Evolutionary conservation across 768 basidiomycete species (phyloP).

Genomic region (Saitozyma podzolica): DNA sequence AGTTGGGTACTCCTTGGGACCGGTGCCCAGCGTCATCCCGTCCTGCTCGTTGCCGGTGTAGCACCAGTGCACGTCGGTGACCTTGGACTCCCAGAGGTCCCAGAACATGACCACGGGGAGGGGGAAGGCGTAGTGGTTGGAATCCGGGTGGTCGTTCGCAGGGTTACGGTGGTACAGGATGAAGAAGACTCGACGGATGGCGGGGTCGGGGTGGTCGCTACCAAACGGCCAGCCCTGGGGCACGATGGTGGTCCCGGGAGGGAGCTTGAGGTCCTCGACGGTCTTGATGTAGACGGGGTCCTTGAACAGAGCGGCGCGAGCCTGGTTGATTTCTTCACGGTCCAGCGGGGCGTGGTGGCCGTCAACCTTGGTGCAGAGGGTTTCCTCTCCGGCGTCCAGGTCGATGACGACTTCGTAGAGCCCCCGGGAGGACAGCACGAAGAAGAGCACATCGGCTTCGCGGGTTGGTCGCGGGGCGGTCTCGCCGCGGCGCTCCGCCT

Average conservation of each 20-base stretch:
- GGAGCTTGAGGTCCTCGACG: constrained; percentile 4
- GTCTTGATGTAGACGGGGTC: constrained; percentile 1
- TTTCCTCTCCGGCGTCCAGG: constrained; percentile 2
- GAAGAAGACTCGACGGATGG: constrained; percentile 9
- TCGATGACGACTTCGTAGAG: constrained; percentile 14
- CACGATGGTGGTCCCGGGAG: constrained; percentile 1
- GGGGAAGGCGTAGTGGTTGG: constrained; percentile 27
- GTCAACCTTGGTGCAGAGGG: constrained; percentile 2
- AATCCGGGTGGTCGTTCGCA: constrained; percentile 13
- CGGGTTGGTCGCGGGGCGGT: constrained; percentile 6
- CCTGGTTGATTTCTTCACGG: constrained; percentile 2
- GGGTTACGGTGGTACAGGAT: constrained; percentile 14
- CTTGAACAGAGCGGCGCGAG: background rate
- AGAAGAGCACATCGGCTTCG: constrained; percentile 16
- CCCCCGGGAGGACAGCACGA: constrained; percentile 5
- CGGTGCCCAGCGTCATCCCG: constrained; percentile 58
- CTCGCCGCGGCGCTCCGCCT: constrained; percentile 9
- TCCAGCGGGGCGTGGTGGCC: constrained; percentile 9
- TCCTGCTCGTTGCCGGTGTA: constrained; percentile 26
- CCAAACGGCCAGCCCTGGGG: constrained; percentile 6
- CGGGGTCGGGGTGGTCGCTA: constrained; percentile 5
- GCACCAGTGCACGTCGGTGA: constrained; percentile 35
- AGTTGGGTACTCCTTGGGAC: constrained; percentile 48
- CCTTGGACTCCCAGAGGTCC: constrained; percentile 26
- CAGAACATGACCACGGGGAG: constrained; percentile 17